phyloP scores from a whole-genome alignment of 176 grass and related monocot genomes.

The Melocanna baccifera region DNA sequence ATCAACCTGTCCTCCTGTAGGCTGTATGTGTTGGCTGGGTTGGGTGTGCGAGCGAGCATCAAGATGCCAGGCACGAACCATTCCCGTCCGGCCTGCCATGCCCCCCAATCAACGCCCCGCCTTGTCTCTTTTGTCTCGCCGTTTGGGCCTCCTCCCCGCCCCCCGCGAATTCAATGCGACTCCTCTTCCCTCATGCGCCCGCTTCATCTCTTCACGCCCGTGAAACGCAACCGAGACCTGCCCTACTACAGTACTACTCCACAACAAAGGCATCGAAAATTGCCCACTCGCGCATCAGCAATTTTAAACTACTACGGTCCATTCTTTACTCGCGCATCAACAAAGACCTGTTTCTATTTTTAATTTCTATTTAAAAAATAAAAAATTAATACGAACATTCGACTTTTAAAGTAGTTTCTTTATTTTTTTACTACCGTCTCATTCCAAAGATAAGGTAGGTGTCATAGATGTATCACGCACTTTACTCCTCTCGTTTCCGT shows the following conservation, averaged over 20 bases:
- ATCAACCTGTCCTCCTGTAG: not conserved
- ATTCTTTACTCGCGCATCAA: too few relatives aligned
- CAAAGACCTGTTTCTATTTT: too few relatives aligned
- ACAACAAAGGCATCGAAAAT: not conserved
- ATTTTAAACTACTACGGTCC: not conserved
- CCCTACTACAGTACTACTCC: not conserved
- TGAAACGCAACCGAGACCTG: not conserved
- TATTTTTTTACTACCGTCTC: too few relatives aligned
- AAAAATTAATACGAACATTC: too few relatives aligned
- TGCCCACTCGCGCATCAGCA: not conserved
- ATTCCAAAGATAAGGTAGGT: fast-evolving
- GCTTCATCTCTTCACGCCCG: not conserved
- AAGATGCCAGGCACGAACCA: not conserved
- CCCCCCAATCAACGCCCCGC: not conserved
- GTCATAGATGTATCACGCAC: too few relatives aligned
- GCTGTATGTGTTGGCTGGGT: not conserved
- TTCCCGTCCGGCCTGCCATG: not conserved
- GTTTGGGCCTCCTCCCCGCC: not conserved
- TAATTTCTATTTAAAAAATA: too few relatives aligned
- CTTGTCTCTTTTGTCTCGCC: conserved; percentile 37
- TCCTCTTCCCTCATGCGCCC: not conserved
- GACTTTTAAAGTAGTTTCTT: too few relatives aligned
- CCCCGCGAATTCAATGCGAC: not conserved
- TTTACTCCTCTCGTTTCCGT: too few relatives aligned
- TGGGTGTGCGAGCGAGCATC: not conserved